Percentiles rank a stretch among this genome's conserved stretches.
Evolutionary conservation across 2,329 filamentous ascomycete genomes (phyloP).

Genomic region (Blastomyces silverae): DNA sequence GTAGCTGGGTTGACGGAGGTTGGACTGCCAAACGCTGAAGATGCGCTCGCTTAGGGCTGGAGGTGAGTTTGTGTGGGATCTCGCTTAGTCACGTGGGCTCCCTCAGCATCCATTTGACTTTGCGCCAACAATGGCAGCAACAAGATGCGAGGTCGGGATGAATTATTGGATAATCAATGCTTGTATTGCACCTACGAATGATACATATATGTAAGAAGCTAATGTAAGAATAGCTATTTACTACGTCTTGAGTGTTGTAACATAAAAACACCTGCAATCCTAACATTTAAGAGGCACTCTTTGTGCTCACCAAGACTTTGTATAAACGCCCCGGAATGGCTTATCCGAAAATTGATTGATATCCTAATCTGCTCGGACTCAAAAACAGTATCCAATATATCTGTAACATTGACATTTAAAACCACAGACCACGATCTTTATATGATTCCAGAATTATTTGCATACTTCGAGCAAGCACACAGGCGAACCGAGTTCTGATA

Average conservation of each 20-base stretch:
- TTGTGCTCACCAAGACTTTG: background rate
- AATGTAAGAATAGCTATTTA: background rate
- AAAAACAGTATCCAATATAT: background rate
- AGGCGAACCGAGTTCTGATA: too few relatives aligned
- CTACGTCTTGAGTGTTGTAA: background rate
- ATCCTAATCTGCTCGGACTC: background rate
- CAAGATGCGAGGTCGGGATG: too few relatives aligned
- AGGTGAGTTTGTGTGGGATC: slow-evolving; percentile 18
- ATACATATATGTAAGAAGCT: background rate
- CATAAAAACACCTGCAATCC: background rate
- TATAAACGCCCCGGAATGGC: background rate
- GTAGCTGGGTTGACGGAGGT: slow-evolving; percentile 35
- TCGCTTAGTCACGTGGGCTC: slow-evolving; percentile 20
- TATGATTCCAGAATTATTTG: too few relatives aligned
- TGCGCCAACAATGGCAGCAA: background rate
- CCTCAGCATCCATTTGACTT: background rate
- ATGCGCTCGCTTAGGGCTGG: slow-evolving; percentile 16
- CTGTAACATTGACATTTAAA: background rate
- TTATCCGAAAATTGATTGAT: background rate
- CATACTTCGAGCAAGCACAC: too few relatives aligned
- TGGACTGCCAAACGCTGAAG: slow-evolving; percentile 22
- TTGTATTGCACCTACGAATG: background rate
- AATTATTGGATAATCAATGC: background rate
- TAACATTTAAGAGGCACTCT: background rate
- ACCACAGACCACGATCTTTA: too few relatives aligned